Conservation (phyloP, 1,139 yeast genomes). For the Geotrichum aggregatum region DNA sequence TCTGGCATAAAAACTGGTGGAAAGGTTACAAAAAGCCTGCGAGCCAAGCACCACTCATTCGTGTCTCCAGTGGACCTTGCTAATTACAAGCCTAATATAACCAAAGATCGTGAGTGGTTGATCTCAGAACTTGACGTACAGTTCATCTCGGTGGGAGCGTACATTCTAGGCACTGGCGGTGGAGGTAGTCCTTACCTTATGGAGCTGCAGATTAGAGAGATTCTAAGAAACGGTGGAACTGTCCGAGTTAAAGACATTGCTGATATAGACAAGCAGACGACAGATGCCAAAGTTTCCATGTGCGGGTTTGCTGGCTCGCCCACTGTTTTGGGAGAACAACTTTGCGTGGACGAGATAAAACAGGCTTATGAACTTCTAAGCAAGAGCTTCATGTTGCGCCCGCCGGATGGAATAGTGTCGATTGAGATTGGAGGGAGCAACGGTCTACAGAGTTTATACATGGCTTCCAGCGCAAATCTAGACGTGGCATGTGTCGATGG, state of each 20-base stretch:
- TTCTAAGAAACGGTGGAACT: conserved; percentile 38
- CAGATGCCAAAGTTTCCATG: conserved; percentile 34
- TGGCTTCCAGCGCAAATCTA: conserved; percentile 35
- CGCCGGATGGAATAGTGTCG: conserved; percentile 39
- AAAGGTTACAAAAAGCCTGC: neutral
- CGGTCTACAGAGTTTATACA: conserved; percentile 41
- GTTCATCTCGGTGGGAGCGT: conserved; percentile 44
- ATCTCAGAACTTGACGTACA: conserved; percentile 43
- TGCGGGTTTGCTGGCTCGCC: conserved; percentile 48
- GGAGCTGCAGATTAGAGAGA: conserved; percentile 39
- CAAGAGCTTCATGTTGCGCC: conserved; percentile 30
- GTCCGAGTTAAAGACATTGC: conserved; percentile 40
- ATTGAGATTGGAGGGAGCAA: conserved; percentile 48
- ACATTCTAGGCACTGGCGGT: conserved; percentile 50
- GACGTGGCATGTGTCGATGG: conserved; percentile 42
- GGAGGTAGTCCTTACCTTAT: conserved; percentile 49
- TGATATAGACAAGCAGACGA: conserved; percentile 29
- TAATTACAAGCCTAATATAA: conserved; percentile 40
- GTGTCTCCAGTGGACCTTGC: conserved; percentile 20
- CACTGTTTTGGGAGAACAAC: conserved; percentile 45
- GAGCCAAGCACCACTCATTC: neutral
- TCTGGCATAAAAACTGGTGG: neutral
- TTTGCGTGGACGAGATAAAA: conserved; percentile 41
- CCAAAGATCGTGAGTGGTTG: conserved; percentile 41
- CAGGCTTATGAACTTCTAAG: conserved; percentile 38